phyloP scores from a whole-genome alignment of 2,329 filamentous ascomycete genomes.

The Clarireedia hainanense region DNA sequence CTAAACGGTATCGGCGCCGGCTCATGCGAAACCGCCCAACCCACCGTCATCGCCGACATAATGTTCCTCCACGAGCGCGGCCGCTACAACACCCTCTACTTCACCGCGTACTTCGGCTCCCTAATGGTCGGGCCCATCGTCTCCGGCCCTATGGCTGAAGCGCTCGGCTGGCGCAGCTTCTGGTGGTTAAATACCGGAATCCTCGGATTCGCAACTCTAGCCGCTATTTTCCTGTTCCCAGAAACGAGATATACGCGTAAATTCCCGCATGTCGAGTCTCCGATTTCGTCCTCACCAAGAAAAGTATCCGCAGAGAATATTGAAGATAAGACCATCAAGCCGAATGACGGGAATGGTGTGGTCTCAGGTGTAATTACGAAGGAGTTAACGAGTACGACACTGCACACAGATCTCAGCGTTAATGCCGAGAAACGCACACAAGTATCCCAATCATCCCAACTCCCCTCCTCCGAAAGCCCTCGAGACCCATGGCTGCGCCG shows the following conservation, averaged over 20 bases:
- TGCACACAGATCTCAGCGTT: background rate
- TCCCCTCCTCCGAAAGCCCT: constrained; percentile 19
- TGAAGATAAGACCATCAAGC: constrained; percentile 5
- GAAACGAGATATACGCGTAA: constrained; percentile 52
- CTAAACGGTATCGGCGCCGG: constrained; percentile 56
- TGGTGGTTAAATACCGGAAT: constrained; percentile 59
- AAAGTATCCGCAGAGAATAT: constrained; percentile 18
- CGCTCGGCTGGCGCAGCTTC: constrained; percentile 52
- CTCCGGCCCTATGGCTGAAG: constrained; percentile 51
- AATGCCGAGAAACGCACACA: no score
- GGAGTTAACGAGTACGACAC: background rate
- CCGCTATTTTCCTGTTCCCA: constrained; percentile 52
- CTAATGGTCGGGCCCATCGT: constrained; percentile 54
- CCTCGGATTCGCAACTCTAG: constrained; percentile 39
- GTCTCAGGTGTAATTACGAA: background rate
- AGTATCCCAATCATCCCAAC: no score
- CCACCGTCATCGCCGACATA: constrained; percentile 55
- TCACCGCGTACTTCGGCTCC: constrained; percentile 53
- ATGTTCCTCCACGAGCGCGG: constrained; percentile 59
- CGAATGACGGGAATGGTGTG: background rate
- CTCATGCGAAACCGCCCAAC: constrained; percentile 54
- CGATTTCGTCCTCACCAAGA: constrained; percentile 8
- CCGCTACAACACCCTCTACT: constrained; percentile 46
- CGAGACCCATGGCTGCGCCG: constrained; percentile 48
- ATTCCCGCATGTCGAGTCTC: constrained; percentile 8